These are phyloP conservation scores for Fusarium coffeatum DNA, from an alignment of 2,329 filamentous ascomycete genomes.

Conservation along the genomic window DNA sequence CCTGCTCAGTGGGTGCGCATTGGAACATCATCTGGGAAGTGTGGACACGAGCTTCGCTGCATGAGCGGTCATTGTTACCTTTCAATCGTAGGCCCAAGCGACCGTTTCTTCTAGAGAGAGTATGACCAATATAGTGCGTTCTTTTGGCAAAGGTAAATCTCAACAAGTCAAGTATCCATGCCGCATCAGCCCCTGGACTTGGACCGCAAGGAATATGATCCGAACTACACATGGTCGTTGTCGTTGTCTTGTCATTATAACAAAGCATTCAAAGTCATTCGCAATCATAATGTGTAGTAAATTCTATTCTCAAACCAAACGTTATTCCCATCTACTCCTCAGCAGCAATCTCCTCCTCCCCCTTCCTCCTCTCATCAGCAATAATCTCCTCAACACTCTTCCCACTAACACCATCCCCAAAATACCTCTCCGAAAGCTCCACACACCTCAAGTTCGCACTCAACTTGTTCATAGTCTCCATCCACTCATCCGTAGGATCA, in stretches of 20 bases:
- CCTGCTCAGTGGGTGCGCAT: too few species aligned
- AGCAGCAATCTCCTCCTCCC: conserved; percentile 43
- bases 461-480: conserved; percentile 95
- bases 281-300: neutral
- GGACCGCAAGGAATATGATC: neutral
- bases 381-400: conserved; percentile 47
- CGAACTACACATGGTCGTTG: neutral
- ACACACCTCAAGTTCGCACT: conserved; percentile 57
- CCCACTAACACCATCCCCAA: conserved; percentile 42
- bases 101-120: fast-evolving
- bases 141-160: neutral
- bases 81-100: too few species aligned
- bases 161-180: neutral
- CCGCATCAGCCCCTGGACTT: neutral
- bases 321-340: conserved; percentile 9
- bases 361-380: conserved; percentile 44
- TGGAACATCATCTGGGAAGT: too few species aligned
- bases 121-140: too few species aligned
- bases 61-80: too few species aligned
- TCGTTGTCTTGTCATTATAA: neutral
- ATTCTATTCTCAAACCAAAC: conserved; percentile 2
- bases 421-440: conserved; percentile 45
- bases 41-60: too few species aligned
- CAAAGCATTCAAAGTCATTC: neutral
- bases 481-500: conserved; percentile 90